Percentiles rank a stretch among this genome's conserved stretches.
Conservation (phyloP, 306 rosid species). For the Vigna reflexopilosa region DNA sequence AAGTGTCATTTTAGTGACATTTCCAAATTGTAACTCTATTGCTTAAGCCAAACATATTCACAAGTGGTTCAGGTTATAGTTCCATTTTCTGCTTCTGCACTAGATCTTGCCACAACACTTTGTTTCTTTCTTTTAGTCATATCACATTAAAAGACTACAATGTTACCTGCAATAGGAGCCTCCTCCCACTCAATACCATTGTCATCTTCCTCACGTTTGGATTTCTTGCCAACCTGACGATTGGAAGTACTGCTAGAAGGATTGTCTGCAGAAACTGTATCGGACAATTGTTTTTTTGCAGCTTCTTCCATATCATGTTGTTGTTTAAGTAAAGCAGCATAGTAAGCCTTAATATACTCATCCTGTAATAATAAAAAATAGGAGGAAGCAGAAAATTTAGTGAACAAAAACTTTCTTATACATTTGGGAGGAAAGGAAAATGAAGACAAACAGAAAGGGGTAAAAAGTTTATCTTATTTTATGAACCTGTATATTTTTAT, state of each 20-base stretch:
- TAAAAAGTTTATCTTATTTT: constrained; percentile 37
- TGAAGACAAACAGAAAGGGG: constrained; percentile 18
- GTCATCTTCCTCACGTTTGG: constrained; percentile 69
- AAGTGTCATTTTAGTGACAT: too few relatives aligned
- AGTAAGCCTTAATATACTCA: constrained; percentile 88
- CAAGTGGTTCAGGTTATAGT: too few relatives aligned
- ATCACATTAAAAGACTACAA: constrained; percentile 33
- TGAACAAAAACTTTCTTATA: not conserved
- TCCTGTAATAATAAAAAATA: constrained; percentile 62
- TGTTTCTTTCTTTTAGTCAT: not conserved
- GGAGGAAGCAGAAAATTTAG: constrained; percentile 24
- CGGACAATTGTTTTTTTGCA: constrained; percentile 53
- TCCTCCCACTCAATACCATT: constrained; percentile 85
- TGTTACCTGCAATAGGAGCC: constrained; percentile 70
- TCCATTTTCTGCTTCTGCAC: too few relatives aligned
- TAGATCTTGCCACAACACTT: too few relatives aligned
- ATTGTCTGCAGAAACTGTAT: constrained; percentile 42
- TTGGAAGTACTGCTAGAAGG: constrained; percentile 51
- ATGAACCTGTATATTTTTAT: constrained; percentile 67
- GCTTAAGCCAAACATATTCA: too few relatives aligned
- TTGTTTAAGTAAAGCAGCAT: constrained; percentile 77
- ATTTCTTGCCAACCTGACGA: constrained; percentile 77
- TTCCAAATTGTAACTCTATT: too few relatives aligned
- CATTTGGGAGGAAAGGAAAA: constrained; percentile 11
- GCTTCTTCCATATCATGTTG: constrained; percentile 76